A percentile compares a stretch with the other conserved stretches of the same genome.
Conservation (phyloP, 169 alveolate species). For the Plasmodium vinckei region DNA sequence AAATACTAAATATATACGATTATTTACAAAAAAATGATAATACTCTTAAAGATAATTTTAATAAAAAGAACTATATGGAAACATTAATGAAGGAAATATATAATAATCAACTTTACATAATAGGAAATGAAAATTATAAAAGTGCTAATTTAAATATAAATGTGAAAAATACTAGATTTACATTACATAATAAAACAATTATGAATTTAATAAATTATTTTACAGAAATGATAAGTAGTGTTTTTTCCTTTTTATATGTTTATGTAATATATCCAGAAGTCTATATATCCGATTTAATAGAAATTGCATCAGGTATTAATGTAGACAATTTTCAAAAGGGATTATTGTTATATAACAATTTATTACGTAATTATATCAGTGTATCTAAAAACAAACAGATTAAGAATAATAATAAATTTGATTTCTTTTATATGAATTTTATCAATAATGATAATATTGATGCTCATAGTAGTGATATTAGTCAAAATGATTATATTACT, state of each 20-base stretch:
- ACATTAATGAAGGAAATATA: conserved; percentile 21
- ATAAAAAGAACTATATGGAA: conserved; percentile 19
- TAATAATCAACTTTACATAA: conserved; percentile 61
- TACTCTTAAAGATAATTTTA: conserved; percentile 25
- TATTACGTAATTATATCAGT: conserved; percentile 29
- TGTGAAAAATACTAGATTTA: conserved; percentile 50
- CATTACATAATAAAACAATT: conserved; percentile 39
- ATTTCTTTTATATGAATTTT: not conserved
- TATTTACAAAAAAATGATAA: conserved; percentile 16
- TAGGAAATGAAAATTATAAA: conserved; percentile 54
- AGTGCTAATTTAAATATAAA: conserved; percentile 15
- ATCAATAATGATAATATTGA: not conserved
- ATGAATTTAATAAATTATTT: conserved; percentile 61
- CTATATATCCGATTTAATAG: not conserved
- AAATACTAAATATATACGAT: conserved; percentile 29
- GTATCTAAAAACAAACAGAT: conserved; percentile 28
- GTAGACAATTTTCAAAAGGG: conserved; percentile 73
- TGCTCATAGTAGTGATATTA: not conserved
- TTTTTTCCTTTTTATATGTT: conserved; percentile 45
- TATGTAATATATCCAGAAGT: conserved; percentile 50
- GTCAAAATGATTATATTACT: not conserved
- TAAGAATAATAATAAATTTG: not conserved
- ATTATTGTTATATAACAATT: conserved; percentile 36
- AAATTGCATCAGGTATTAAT: conserved; percentile 26
- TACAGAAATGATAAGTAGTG: conserved; percentile 30